Base-by-base conservation (phyloP, 2,329 filamentous ascomycete genomes). In the Fusarium sp. region DNA sequence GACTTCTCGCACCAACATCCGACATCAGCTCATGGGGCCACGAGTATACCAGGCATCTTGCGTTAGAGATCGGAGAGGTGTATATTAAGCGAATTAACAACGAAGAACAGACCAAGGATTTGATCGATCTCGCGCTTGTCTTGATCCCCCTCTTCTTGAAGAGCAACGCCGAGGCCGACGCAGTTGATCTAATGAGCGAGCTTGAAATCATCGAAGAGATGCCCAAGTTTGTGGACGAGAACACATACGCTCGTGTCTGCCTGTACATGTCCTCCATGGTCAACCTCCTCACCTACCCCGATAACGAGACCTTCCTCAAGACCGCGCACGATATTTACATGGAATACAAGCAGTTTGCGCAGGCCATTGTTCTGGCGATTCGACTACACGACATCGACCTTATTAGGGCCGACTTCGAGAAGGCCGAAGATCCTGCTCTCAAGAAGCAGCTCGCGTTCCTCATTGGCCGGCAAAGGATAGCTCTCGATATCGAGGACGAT, bases 201-300 rank as follows among this genome's bases (percentile, higher is more conserved):
- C 84, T 99, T 62, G 96, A 99, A 82, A 97, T 97, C 78, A 98
- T 99, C 72, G 93, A 97, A 76, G 85, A 94, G 76, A 92, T 99
- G 45, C 90, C 93, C 58, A 87, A 93, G 71, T 97, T 94, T 75
- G 86, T 99, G 53, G 96, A 99, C 79, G 91, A 97, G 79, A 91
- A 98, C 81, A 98, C 94, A 28, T 99, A 97, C 79, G 85, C 92
- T 53, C 86, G 96, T 76, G 96, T 97, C 57, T 98, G 96, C 78
- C 83, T 99, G 72, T 99, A 99, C 83, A 97, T 99, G 91, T 93
- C 97, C 74, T 97, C 93, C 84, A 98, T 98, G 92, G 96, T 99
- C 72, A 97, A 96, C 77, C 88, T 99, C 20, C 89, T 99, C 79
- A 97, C 96, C 55, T 98, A 97, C 77, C 96, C 96, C 42, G 96